Conservation (phyloP, 495 filamentous ascomycete genomes). For the Staphylotrichum tortipilum region DNA sequence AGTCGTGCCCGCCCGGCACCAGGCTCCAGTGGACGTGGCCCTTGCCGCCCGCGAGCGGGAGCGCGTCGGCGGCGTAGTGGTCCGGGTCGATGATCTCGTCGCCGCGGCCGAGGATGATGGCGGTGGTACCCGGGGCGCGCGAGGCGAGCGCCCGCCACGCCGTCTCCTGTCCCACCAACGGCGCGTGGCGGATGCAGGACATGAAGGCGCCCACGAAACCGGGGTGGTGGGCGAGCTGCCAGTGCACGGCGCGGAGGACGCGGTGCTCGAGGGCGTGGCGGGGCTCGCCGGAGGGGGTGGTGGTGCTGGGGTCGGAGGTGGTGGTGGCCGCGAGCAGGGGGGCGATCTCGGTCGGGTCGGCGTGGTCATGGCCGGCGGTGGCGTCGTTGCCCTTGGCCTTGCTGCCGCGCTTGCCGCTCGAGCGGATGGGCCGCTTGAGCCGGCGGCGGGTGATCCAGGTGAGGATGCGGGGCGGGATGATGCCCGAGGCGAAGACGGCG, state of each 20-base stretch:
- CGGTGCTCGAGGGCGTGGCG: constrained; percentile 22
- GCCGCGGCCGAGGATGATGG: constrained; percentile 38
- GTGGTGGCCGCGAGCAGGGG: background rate
- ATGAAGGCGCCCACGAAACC: constrained; percentile 49
- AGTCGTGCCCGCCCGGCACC: constrained; percentile 43
- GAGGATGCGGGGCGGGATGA: constrained; percentile 35
- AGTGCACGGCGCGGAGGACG: constrained; percentile 33
- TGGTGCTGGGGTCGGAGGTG: constrained; percentile 15
- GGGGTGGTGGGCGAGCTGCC: constrained; percentile 45
- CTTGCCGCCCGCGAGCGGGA: constrained; percentile 30
- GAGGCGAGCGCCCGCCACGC: constrained; percentile 39
- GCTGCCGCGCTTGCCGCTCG: constrained; percentile 17
- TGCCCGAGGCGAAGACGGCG: constrained; percentile 51
- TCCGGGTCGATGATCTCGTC: constrained; percentile 42
- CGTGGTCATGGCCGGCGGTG: constrained; percentile 18
- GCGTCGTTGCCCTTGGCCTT: constrained; percentile 14
- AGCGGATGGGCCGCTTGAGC: constrained; percentile 34
- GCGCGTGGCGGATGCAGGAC: constrained; percentile 39
- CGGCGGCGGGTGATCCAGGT: constrained; percentile 28
- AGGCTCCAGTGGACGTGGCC: constrained; percentile 34
- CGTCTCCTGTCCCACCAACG: constrained; percentile 40
- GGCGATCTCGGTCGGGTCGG: constrained; percentile 25
- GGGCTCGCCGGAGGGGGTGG: constrained; percentile 10
- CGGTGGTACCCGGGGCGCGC: constrained; percentile 33
- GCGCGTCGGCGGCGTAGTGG: constrained; percentile 29